Evolutionary conservation across 768 basidiomycete species (phyloP).

Genomic region (Russula sp.): DNA sequence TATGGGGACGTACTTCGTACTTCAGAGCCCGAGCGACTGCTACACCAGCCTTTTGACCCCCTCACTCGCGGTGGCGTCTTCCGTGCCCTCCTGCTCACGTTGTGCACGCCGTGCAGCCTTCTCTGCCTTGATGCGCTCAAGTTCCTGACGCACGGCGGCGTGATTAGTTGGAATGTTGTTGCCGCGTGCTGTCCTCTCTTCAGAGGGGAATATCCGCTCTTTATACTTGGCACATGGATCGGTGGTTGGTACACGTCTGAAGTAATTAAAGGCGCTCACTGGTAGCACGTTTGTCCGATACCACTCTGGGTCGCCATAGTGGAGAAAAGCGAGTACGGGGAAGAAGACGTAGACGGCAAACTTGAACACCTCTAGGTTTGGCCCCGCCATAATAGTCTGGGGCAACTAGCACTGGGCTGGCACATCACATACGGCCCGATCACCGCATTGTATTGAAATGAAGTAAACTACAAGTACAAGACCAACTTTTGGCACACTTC

Average conservation of each 20-base stretch:
- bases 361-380: conserved; percentile 87
- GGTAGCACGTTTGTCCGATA: conserved; percentile 72
- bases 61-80: conserved; percentile 26
- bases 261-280: conserved; percentile 34
- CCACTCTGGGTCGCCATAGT: conserved; percentile 88
- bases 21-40: background rate
- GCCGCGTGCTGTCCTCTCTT: conserved; percentile 44
- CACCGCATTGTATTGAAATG: background rate
- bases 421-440: background rate
- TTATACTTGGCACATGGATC: conserved; percentile 45
- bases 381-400: conserved; percentile 41
- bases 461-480: background rate
- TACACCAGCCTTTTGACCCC: conserved; percentile 23
- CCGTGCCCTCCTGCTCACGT: conserved; percentile 34
- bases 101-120: conserved; percentile 40
- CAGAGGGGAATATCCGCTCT: conserved; percentile 60
- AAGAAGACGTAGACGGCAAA: conserved; percentile 82
- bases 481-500: background rate
- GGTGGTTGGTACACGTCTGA: background rate
- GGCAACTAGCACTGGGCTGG: too few relatives aligned
- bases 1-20: conserved; percentile 3
- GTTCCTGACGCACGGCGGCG: conserved; percentile 54
- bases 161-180: conserved; percentile 59
- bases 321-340: conserved; percentile 69
- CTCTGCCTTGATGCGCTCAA: conserved; percentile 64